A percentile compares a stretch with the other conserved stretches of the same genome.
Conservation (phyloP, 1,284 basidiomycete species). For the Naganishia liquefaciens region DNA sequence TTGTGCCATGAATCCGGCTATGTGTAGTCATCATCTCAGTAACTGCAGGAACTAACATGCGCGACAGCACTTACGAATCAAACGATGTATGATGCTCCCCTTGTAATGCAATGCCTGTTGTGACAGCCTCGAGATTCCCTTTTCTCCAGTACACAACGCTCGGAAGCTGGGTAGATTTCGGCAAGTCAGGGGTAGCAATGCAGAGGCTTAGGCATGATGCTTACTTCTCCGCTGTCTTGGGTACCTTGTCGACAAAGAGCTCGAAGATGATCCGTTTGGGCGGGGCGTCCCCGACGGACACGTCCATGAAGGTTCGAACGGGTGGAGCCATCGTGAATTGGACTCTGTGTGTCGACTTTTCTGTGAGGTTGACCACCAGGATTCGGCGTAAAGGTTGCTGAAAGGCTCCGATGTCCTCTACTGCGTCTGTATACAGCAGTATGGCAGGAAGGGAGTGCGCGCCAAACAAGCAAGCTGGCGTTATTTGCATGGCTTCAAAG, state of each 20-base stretch:
- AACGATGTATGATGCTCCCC: conserved; percentile 72
- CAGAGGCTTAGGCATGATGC: conserved; percentile 36
- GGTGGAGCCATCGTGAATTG: conserved; percentile 16
- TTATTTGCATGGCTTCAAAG: no score
- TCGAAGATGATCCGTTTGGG: conserved; percentile 32
- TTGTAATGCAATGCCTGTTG: conserved; percentile 78
- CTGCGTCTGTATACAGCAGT: no score
- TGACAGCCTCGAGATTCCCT: conserved; percentile 65
- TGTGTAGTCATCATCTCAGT: background rate
- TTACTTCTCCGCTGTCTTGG: conserved; percentile 84
- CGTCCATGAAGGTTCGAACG: conserved; percentile 33
- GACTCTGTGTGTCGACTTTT: no score
- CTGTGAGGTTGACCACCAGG: no score
- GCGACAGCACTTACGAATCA: conserved; percentile 58
- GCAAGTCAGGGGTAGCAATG: background rate
- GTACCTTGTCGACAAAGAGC: conserved; percentile 59
- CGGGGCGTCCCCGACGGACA: conserved; percentile 30
- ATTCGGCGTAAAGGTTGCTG: no score
- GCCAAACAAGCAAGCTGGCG: no score
- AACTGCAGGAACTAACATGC: conserved; percentile 26
- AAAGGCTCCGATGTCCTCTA: no score
- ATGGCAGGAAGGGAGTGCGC: no score
- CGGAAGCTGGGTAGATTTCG: conserved; percentile 66
- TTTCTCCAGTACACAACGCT: conserved; percentile 82
- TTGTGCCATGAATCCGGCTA: conserved; percentile 80